Evolutionary conservation across 2,329 filamentous ascomycete genomes (phyloP).

Genomic region (Xylariaceae sp.): DNA sequence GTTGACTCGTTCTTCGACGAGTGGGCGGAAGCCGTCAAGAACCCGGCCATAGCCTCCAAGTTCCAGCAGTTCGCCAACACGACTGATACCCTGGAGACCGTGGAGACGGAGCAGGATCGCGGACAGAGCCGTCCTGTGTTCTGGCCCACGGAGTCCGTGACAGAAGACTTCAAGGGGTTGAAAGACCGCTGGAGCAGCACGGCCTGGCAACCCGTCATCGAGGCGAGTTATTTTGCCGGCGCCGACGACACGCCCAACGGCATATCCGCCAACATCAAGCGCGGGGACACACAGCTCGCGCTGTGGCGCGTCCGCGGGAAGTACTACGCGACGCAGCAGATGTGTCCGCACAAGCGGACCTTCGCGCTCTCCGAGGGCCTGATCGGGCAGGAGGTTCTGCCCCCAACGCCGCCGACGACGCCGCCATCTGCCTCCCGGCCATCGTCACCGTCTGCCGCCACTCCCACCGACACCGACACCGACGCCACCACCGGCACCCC

Average conservation of each 20-base stretch:
- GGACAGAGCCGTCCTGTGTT: constrained; percentile 75
- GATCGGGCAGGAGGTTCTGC: constrained; percentile 67
- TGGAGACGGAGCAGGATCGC: constrained; percentile 75
- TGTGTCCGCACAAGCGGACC: constrained; percentile 91
- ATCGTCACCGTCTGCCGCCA: constrained; percentile 14
- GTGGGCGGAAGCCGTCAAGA: constrained; percentile 82
- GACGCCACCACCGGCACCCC: constrained; percentile 11
- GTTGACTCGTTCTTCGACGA: constrained; percentile 88
- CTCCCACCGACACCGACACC: constrained; percentile 44
- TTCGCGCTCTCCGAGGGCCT: constrained; percentile 89
- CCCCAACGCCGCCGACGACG: constrained; percentile 41
- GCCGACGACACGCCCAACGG: constrained; percentile 70
- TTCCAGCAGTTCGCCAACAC: constrained; percentile 90
- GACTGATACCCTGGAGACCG: constrained; percentile 67
- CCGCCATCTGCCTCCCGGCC: constrained; percentile 40
- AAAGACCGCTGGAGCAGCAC: constrained; percentile 67
- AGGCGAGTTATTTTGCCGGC: constrained; percentile 69
- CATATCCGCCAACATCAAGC: constrained; percentile 78
- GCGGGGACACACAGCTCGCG: constrained; percentile 87
- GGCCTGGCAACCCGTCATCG: constrained; percentile 81
- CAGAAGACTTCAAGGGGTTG: constrained; percentile 74
- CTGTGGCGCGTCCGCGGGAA: constrained; percentile 82
- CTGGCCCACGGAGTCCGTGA: constrained; percentile 71
- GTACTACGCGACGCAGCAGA: constrained; percentile 88
- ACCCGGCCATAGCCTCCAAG: constrained; percentile 68